These are phyloP conservation scores for Juglanconis oblonga DNA, from an alignment of 2,329 filamentous ascomycete species.

Conservation along the genomic window DNA sequence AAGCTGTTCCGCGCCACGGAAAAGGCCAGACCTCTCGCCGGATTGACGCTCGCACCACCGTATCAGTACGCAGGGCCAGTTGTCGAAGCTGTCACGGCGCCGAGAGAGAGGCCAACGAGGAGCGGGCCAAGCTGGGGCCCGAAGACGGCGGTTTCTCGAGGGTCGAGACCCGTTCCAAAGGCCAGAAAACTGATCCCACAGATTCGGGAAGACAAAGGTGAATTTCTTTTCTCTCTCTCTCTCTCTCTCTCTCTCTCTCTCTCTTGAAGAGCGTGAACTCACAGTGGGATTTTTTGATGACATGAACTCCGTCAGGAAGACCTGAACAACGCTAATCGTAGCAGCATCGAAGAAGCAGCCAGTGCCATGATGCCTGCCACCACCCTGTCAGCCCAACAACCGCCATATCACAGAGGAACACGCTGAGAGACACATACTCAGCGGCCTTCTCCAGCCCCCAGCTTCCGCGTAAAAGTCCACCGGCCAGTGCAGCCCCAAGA, in stretches of 20 bases:
- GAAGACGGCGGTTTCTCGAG: conserved; percentile 45
- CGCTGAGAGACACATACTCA: conserved; percentile 21
- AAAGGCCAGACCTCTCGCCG: conserved; percentile 42
- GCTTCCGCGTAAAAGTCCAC: conserved; percentile 36
- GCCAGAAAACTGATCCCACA: conserved; percentile 36
- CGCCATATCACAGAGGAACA: too few relatives aligned
- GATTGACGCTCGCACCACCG: conserved; percentile 41
- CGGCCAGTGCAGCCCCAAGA: conserved; percentile 34
- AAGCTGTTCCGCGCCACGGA: conserved; percentile 33
- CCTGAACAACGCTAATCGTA: conserved; percentile 34
- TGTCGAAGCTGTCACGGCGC: conserved; percentile 33
- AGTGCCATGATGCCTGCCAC: conserved; percentile 25
- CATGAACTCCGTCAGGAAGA: conserved; percentile 47
- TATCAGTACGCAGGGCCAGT: conserved; percentile 38
- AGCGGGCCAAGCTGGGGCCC: conserved; percentile 47
- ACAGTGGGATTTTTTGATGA: conserved; percentile 38
- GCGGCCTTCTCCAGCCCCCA: conserved; percentile 29
- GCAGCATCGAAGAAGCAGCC: conserved; percentile 36
- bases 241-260: too few relatives aligned
- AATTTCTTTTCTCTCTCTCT: not conserved
- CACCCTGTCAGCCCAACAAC: not conserved
- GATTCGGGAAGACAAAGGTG: not conserved
- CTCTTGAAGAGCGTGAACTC: not conserved
- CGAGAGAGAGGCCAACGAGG: conserved; percentile 41
- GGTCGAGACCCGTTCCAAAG: conserved; percentile 52